Conservation (phyloP, 306 rosid species). For the Hippophae rhamnoides region DNA sequence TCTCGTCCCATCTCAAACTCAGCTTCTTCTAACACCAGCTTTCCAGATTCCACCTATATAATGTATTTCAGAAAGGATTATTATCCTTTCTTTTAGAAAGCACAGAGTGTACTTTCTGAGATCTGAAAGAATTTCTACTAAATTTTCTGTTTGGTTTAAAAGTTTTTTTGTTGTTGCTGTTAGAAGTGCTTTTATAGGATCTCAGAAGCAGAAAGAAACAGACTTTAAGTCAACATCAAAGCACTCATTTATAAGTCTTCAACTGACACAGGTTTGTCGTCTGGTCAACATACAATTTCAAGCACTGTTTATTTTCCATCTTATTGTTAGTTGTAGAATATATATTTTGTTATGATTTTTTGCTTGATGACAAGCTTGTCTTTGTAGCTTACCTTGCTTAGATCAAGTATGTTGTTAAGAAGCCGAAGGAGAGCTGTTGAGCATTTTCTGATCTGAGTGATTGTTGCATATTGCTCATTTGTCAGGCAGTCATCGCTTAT, state of each 20-base stretch:
- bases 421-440: constrained; percentile 95
- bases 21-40: constrained; percentile 83
- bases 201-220: no score
- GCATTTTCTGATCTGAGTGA: constrained; percentile 91
- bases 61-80: not conserved
- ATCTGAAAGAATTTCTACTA: no score
- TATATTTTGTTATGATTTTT: not conserved
- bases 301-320: not conserved
- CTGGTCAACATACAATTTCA: not conserved
- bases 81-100: no score
- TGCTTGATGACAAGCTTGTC: not conserved
- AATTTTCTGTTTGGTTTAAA: no score
- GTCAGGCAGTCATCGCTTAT: constrained; percentile 94
- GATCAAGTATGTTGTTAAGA: constrained; percentile 91
- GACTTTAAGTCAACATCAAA: no score
- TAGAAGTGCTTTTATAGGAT: no score
- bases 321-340: not conserved
- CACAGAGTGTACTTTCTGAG: no score
- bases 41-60: constrained; percentile 92
- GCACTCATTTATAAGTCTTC: no score
- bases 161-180: no score
- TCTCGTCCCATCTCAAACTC: constrained; percentile 92
- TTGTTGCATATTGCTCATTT: constrained; percentile 83
- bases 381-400: constrained; percentile 66
- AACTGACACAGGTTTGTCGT: not conserved